Conservation (phyloP, 1,139 yeast genomes). For the Kodamaea arcana region DNA sequence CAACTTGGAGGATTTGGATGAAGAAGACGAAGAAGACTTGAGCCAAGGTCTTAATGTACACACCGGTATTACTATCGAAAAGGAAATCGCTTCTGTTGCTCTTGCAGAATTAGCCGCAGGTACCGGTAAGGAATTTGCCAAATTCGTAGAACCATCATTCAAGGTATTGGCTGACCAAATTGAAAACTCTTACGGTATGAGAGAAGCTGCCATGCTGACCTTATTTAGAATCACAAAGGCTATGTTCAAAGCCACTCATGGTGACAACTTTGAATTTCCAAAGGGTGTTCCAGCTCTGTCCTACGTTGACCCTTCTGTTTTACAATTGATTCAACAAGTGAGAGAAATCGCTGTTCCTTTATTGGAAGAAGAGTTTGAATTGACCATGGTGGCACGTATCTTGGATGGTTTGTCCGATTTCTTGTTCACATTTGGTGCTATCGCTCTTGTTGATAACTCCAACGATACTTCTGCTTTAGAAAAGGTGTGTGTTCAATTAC, state of each 20-base stretch:
- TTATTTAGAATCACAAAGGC: conserved; percentile 82
- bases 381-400: conserved; percentile 73
- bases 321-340: conserved; percentile 59
- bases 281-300: conserved; percentile 68
- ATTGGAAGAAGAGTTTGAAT: conserved; percentile 76
- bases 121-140: conserved; percentile 74
- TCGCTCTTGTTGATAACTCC: conserved; percentile 58
- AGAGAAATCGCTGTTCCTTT: conserved; percentile 61
- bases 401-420: conserved; percentile 74
- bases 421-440: conserved; percentile 68
- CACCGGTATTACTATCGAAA: conserved; percentile 93
- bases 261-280: conserved; percentile 53
- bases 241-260: conserved; percentile 56
- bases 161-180: conserved; percentile 66
- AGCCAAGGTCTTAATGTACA: conserved; percentile 76
- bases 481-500: conserved; percentile 62
- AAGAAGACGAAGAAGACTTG: conserved; percentile 50
- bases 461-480: conserved; percentile 60
- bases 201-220: conserved; percentile 79
- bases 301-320: conserved; percentile 54
- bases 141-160: conserved; percentile 71
- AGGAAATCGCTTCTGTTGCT: conserved; percentile 95
- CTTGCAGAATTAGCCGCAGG: conserved; percentile 85
- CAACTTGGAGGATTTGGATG: conserved; percentile 36
- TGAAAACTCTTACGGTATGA: conserved; percentile 85